Base-by-base conservation (phyloP, 208 protist species). In the Endotrypanum monterogeii region DNA sequence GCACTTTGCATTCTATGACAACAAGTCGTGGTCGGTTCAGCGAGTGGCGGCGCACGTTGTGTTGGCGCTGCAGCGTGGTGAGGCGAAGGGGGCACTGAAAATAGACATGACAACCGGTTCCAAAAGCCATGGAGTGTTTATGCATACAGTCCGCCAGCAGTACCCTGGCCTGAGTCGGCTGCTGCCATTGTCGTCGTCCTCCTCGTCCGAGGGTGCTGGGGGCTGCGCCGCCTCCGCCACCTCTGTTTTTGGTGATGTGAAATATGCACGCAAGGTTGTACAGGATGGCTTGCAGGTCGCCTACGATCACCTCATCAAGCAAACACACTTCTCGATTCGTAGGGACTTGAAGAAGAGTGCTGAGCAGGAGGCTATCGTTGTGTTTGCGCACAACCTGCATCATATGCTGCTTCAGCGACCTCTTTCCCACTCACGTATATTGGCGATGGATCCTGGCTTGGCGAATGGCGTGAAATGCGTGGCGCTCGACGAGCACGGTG, bases 391-490 rank as follows among this genome's bases (percentile, higher is more conserved):
- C 74, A 95, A 92, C 52, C 76, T 94, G 66, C 87, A 86, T 23
- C 85, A 95, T 66, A 88, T 95, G 83, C 83, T 95, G 65, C 81
- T 95, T 48, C 90, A 94, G 74, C 84, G 89, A 23, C 93, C 93
- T 12, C 73, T 94, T 37, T 61, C 83, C 20, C 74, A 85, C 56
- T 85, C 87, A 2, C 86, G 88, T 37, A 55, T 97, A 25, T 82
- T 97, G 28, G 90, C 90, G 28, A 94, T 97, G 89, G 93, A 97
- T 79, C 93, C 93, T 14, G 93, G 93, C 8, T 67, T 94, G 48
- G 72, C 63, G 30, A 85, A 95, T 74, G 93, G 93, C 48, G 86
- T 93, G 57, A 97, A 97, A 81, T 97, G 90, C 71, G 90, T 94
- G 60, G 84, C 83, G 9, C 75, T 97, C 35, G 83, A 92, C 73